These are phyloP conservation scores for Scheffersomyces insectosa DNA, from an alignment of 1,139 yeast genomes.

Conservation along the genomic window DNA sequence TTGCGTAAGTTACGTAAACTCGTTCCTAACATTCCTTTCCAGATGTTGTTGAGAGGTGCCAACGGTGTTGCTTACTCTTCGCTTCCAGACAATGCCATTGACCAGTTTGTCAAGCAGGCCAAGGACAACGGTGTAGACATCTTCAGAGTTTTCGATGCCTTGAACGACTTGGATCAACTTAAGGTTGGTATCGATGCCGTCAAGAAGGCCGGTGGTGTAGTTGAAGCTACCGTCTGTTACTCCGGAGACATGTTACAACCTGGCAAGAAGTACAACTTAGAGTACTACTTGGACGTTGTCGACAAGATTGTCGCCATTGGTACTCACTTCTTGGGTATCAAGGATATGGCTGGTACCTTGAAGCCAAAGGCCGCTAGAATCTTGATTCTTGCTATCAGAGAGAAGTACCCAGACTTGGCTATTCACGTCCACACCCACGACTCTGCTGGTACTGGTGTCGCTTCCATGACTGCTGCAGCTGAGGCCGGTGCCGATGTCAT, in stretches of 20 bases:
- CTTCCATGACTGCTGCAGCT: slow-evolving; percentile 94
- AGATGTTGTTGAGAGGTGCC: slow-evolving; percentile 98
- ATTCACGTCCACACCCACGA: slow-evolving; percentile 99
- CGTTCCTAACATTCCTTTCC: slow-evolving; percentile 98
- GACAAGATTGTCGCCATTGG: slow-evolving; percentile 90
- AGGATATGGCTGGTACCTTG: slow-evolving; percentile 99
- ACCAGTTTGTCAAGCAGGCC: slow-evolving; percentile 92
- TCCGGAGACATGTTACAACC: slow-evolving; percentile 97
- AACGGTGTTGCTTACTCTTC: slow-evolving; percentile 99
- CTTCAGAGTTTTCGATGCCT: slow-evolving; percentile 96
- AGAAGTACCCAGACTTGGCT: slow-evolving; percentile 87
- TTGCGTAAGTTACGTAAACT: slow-evolving; percentile 80
- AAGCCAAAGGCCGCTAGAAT: slow-evolving; percentile 91
- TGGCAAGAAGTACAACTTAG: slow-evolving; percentile 92
- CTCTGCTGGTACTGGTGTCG: slow-evolving; percentile 99
- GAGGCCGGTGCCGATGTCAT: slow-evolving; percentile 97
- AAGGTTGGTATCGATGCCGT: slow-evolving; percentile 98
- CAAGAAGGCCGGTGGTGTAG: slow-evolving; percentile 97
- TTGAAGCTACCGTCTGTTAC: slow-evolving; percentile 97
- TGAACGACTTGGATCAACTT: slow-evolving; percentile 93
- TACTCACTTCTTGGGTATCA: slow-evolving; percentile 94
- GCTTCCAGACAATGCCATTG: slow-evolving; percentile 97
- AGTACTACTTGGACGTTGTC: slow-evolving; percentile 79
- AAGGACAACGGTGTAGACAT: slow-evolving; percentile 95
- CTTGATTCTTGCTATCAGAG: slow-evolving; percentile 78